Evolutionary conservation across 202 grass and related monocot genomes (phyloP), one percentile per base, ranked within the genome.

Genomic region (Bolboschoenoplectus hybrid): DNA sequence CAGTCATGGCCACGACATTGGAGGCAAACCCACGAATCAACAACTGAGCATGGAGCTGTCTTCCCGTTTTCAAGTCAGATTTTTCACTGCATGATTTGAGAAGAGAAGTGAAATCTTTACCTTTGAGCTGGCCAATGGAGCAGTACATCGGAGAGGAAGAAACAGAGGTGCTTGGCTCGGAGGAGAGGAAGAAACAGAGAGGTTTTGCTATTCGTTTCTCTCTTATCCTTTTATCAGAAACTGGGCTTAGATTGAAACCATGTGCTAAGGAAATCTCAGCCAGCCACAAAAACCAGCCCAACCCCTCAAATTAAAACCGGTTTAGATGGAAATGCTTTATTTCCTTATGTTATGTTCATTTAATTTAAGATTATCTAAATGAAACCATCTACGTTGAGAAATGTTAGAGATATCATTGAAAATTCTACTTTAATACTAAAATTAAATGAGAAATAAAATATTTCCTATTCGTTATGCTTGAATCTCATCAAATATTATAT

Each of bases 1-100:
- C 83, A 52, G 92, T 92, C 56, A 91, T 83, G 34, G 84, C 89
- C 53, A 94, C 87, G n/a, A 93, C 74, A 44, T 92, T 81, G 19
- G 90, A 38, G 9, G 16, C 41, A 65, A 94, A 72, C 17, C 89
- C 92, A 47, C 86, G 87, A 11, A 87, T 10, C 53, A 89, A 0
- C 76, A 97, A 81, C 88, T 90, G 94, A 0, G 92, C 75, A 81
- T 97, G 94, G 39, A 97, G 62, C 86, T 91, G 88, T 19, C 89
- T 88, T 17, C 91, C 91, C 4, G 82, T 74, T n/a, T 80, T 63
- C 39, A 94, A 88, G 86, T 94, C 92, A 19, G 82, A 69, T 3
- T 81, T 82, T 38, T 63, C 82, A 60, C 89, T 88, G 79, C 91
- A 94, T 74, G 87, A 85, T 87, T 97, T 97, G 62, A 91, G 87